Evolutionary conservation across 768 basidiomycete species (phyloP), one percentile per base, ranked within the genome.

Genomic region (Boletus rubescentipes): DNA sequence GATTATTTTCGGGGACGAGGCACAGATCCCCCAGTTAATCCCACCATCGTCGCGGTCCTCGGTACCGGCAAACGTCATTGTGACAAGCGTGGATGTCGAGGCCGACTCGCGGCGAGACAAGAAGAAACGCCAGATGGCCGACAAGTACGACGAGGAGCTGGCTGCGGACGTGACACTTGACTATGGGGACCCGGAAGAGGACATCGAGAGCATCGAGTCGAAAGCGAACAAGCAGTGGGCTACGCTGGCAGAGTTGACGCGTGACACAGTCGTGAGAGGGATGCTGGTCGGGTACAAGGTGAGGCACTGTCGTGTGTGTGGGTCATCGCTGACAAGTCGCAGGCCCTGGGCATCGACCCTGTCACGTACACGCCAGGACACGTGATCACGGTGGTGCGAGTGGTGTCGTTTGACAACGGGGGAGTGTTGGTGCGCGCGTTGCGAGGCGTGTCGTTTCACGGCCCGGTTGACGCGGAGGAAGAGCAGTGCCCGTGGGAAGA

Each of bases 71-170:
- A 83, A 86, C 47, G 64, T 90, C 61, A 82, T 90, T 55, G 85
- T 90, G 32, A 89, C 87, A 3, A 84, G 82, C 58, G 75, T 89
- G 2, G 85, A 90, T 55, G 85, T 89, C 23, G 86, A 87, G 60
- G 78, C 74, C 23, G 78, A 74, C 1, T 10, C 54, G 50, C 48
- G 55, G 18, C 57, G 61, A 35, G 73, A 72, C 53, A 69, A 70
- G 51, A 77, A 73, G 58, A 76, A 72, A 54, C 66, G 66, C 44
- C 64, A 68, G 51, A 68, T 63, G 32, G 60, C 55, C 12, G 30
- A 51, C 45, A 75, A 82, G 55, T 81, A 73, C 37, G 67, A 62
- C 9, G 57, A 65, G 16, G 57, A 51, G 7, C 43, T 26, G 26
- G 3, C 26, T 26, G 26, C 26, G 2, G 21, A 46, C 2, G 9